Base-by-base conservation (phyloP, 768 basidiomycete genomes). In the Calocera viscosa region DNA sequence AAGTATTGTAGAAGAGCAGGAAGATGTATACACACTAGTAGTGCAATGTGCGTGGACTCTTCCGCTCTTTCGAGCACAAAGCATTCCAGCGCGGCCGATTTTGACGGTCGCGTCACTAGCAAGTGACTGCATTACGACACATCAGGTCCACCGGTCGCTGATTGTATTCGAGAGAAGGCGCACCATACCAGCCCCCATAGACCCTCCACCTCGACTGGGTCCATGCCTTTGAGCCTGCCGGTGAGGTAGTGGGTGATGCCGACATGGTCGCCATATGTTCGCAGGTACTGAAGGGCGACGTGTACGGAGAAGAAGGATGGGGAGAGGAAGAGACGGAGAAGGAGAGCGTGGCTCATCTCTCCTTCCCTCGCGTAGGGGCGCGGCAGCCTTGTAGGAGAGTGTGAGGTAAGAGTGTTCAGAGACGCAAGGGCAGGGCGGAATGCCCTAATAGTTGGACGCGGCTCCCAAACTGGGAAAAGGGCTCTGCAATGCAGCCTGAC, bases 251-350 rank as follows among this genome's bases (percentile, higher is more conserved):
- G 92, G 35, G 90, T 93, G 75, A 94, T 92, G 10, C 74, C 91
- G 71, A 94, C 88, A 77, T 92, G 90, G 79, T 91, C 89, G 17
- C 86, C 81, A 76, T 94, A 93, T 40, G 84, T 71, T 70, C 84
- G 82, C 67, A 94, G 84, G 74, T 97, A 97, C 72, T 87, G 84
- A 70, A 97, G 86, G 33, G 94, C 94, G 71, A 94, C 88, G 80
- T 94, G 90, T 66, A 95, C 89, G 12, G 89, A 90, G 79, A 96
- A 97, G 81, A 91, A 97, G 38, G 86, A 86, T 2, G 91, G 89
- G 22, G 91, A 92, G 67, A 94, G 86, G 75, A 96, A 95, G 63
- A 97, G 86, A 33, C 94, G 88, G 66, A 97, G 84, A 65, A 94
- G 87, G 68, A 93, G 81, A 53, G 85, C 90, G 88, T 93, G 70